Conservation (phyloP, 31 red algal genomes). For the Pterothamnion heteromorphum region DNA sequence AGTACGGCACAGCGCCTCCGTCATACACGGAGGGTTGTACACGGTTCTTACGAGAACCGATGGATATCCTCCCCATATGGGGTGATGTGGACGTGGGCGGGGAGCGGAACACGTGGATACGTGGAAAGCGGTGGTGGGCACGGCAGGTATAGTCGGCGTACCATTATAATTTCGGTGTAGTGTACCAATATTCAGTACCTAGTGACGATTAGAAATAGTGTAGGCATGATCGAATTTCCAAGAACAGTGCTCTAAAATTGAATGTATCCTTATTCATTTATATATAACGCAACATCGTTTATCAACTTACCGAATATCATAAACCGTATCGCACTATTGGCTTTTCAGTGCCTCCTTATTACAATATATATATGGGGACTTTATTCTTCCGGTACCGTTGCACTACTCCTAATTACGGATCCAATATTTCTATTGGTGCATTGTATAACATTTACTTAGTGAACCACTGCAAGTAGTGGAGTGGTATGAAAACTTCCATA, state of each 20-base stretch:
- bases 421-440: neutral
- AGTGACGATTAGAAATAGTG: neutral
- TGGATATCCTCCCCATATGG: conserved; percentile 1
- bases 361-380: neutral
- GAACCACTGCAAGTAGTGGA: neutral
- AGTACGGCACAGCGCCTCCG: neutral
- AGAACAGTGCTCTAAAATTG: neutral
- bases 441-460: neutral
- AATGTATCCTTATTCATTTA: neutral
- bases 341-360: neutral
- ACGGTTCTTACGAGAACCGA: neutral
- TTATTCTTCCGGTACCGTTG: neutral
- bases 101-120: no score
- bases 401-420: neutral
- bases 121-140: no score
- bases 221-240: neutral
- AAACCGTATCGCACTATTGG: neutral
- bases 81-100: neutral
- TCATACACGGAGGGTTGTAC: neutral
- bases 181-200: no score
- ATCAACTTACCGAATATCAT: neutral
- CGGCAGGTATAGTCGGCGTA: no score
- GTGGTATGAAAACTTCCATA: neutral
- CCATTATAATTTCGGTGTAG: no score
- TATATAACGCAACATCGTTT: neutral